Base-by-base conservation (phyloP, 305 asterid genomes). In the Fraxinus paxiana region DNA sequence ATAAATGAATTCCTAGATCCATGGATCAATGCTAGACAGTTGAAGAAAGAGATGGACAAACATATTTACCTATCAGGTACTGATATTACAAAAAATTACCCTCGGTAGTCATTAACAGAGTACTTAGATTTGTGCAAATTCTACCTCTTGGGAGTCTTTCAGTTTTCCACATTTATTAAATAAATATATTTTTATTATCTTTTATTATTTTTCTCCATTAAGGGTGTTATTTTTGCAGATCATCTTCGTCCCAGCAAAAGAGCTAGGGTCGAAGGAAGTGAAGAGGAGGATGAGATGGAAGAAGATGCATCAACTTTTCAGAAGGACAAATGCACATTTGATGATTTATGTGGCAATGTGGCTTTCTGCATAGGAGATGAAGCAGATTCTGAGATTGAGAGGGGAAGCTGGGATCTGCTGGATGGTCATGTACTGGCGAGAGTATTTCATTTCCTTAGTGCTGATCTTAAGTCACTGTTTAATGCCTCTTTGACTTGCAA, bases 1-100 rank as follows among this genome's bases (percentile, higher is more conserved):
- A 94, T 96, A 84, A 96, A 96, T 87, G 98, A 96, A 90, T 95
- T 93, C 82, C 91, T 96, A 78, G 97, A 96, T 91, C 99, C 99
- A 63, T 96, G 99, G 99, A 91, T 96, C 82, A 93, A 86, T 91
- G 92, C 93, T 63, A 89, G 97, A 65, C 97, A 90, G 83, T 98
- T 96, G 3, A 94, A 94, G 91, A 96, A 92, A 87, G 99, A 96
- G 88, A 87, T 87, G 74, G 98, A 88, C 48, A 90, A 88, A 75
- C 89, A 84, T 41, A 86, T 82, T 20, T 87, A 85, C 77, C 87
- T 84, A 87, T 82, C 93, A 79, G 99, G 99, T 96, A 87, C 70
- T 34, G 30, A 48, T 48, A 28, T 79, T 46, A 72, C 24, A 70
- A 26, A 33, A 70, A 5, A 33, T n/a, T 18, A 33, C 43, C 43